Evolutionary conservation across 176 grass and related monocot species (phyloP).

Genomic region (Eleusine coracana): DNA sequence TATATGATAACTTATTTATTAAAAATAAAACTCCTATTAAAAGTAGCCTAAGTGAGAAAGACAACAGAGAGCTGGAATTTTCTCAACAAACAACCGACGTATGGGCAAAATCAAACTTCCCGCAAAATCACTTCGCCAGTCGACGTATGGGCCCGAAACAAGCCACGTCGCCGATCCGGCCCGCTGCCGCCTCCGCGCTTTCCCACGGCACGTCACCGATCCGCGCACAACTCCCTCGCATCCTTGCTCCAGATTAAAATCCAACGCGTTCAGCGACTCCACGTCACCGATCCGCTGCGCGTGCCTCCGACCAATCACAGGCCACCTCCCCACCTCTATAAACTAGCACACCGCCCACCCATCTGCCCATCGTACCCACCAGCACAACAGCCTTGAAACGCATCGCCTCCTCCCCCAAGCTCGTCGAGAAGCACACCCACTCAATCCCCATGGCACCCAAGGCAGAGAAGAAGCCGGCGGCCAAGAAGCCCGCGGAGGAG

Average conservation of each 20-base stretch:
- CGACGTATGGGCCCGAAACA: background rate
- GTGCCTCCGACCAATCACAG: background rate
- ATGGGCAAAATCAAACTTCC: background rate
- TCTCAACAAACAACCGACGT: too few relatives aligned
- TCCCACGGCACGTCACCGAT: slow-evolving; percentile 19
- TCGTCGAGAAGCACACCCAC: background rate
- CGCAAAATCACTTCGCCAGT: background rate
- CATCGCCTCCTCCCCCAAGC: background rate
- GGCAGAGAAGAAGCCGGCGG: slow-evolving; percentile 50
- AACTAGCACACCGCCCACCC: rapidly evolving
- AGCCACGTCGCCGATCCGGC: slow-evolving; percentile 9
- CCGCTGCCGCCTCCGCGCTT: too few relatives aligned
- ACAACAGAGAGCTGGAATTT: too few relatives aligned
- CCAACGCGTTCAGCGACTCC: background rate
- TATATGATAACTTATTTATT: too few relatives aligned
- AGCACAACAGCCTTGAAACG: background rate
- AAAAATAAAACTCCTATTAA: too few relatives aligned
- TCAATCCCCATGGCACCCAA: slow-evolving; percentile 36
- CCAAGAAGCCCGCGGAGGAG: slow-evolving; percentile 45
- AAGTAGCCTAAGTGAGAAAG: too few relatives aligned
- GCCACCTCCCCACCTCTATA: background rate
- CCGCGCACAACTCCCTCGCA: background rate
- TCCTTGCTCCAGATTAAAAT: too few relatives aligned
- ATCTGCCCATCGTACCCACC: too few relatives aligned
- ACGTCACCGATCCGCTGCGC: slow-evolving; percentile 22